Evolutionary conservation across 1,284 basidiomycete species (phyloP).

Genomic region (Rhodotorula sp.): DNA sequence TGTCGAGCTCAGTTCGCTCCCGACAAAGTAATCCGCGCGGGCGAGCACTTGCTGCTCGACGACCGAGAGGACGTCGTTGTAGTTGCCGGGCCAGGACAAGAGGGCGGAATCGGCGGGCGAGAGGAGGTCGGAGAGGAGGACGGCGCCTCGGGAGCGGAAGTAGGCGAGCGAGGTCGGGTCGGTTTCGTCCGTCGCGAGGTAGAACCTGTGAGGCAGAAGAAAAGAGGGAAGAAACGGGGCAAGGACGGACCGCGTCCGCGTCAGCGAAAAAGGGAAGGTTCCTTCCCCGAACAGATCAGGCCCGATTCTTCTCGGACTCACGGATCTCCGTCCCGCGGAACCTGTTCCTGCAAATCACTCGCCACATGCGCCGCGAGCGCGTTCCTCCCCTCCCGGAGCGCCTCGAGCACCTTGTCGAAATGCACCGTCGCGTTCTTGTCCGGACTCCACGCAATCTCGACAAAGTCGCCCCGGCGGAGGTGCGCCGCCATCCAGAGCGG

Average conservation of each 20-base stretch:
- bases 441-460: conserved; percentile 26
- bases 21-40: conserved; percentile 54
- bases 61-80: conserved; percentile 55
- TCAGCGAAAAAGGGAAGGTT: too few species aligned
- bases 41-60: conserved; percentile 55
- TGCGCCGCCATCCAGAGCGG: conserved; percentile 56
- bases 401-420: conserved; percentile 50
- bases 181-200: conserved; percentile 57
- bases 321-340: conserved; percentile 44
- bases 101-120: conserved; percentile 51
- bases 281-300: too few species aligned
- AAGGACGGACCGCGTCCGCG: neutral
- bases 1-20: conserved; percentile 54
- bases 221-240: too few species aligned
- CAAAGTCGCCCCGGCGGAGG: conserved; percentile 56
- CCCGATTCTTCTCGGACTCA: conserved; percentile 28
- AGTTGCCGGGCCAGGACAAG: conserved; percentile 54
- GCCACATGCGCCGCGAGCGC: conserved; percentile 23
- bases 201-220: conserved; percentile 48
- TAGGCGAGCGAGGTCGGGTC: conserved; percentile 49
- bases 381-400: conserved; percentile 48
- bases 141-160: conserved; percentile 50
- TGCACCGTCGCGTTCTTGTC: conserved; percentile 51
- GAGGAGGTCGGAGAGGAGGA: conserved; percentile 54
- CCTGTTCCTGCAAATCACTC: conserved; percentile 12